Evolutionary conservation across 768 basidiomycete genomes (phyloP).

Genomic region (Trametes maxima): DNA sequence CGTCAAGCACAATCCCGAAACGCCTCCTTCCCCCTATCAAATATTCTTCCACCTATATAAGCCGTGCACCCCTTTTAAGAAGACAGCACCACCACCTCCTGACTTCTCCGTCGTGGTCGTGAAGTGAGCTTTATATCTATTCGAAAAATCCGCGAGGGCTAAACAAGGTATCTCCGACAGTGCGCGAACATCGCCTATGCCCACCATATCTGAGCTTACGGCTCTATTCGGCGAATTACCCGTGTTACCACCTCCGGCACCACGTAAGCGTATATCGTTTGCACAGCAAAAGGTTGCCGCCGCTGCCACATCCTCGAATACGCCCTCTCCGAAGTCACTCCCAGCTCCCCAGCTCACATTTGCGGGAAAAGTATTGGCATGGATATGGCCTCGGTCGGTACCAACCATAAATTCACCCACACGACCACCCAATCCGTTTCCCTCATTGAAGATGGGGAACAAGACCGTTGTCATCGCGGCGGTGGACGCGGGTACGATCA

Average conservation of each 20-base stretch:
- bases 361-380: conserved; percentile 27
- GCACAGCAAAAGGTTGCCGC: conserved; percentile 26
- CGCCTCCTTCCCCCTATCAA: conserved; percentile 59
- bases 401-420: conserved; percentile 31
- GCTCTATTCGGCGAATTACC: conserved; percentile 73
- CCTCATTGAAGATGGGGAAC: conserved; percentile 79
- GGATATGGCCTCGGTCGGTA: conserved; percentile 24
- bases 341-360: not conserved
- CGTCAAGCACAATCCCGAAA: conserved; percentile 28
- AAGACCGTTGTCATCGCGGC: conserved; percentile 84
- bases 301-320: not conserved
- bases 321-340: not conserved
- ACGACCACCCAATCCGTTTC: conserved; percentile 70
- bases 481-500: conserved; percentile 84
- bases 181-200: conserved; percentile 81
- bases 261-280: conserved; percentile 42
- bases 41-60: conserved; percentile 93
- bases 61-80: conserved; percentile 83
- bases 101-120: conserved; percentile 88
- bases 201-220: conserved; percentile 75
- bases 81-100: conserved; percentile 72
- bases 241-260: conserved; percentile 59
- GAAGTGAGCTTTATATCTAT: conserved; percentile 52
- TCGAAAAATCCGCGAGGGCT: not conserved
- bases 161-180: conserved; percentile 40